These are phyloP conservation scores for Erodium moschatum DNA, from an alignment of 441 rosid genomes.

Conservation along the genomic window DNA sequence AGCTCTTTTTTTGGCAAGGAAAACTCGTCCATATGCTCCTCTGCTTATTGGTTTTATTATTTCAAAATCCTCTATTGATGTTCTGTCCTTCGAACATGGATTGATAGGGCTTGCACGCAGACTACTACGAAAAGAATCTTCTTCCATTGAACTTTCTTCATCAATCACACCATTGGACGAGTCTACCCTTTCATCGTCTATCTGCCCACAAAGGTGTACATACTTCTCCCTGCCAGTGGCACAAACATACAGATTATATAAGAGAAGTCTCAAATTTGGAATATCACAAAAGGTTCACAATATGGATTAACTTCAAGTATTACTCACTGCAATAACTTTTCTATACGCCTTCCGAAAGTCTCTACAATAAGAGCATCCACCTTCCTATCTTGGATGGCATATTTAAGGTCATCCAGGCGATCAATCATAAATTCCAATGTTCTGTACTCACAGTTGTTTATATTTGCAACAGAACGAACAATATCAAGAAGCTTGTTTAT, in stretches of 20 bases:
- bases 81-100: conserved; percentile 66
- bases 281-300: neutral
- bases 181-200: conserved; percentile 73
- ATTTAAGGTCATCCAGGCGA: conserved; percentile 73
- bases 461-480: conserved; percentile 67
- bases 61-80: conserved; percentile 95
- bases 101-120: conserved; percentile 83
- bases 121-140: conserved; percentile 59
- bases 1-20: conserved; percentile 81
- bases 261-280: neutral
- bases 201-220: conserved; percentile 60
- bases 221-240: conserved; percentile 65
- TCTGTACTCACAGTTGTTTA: conserved; percentile 54
- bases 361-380: conserved; percentile 93
- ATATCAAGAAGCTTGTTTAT: conserved; percentile 63
- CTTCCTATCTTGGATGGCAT: conserved; percentile 84
- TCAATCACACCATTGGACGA: conserved; percentile 52
- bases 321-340: conserved; percentile 81
- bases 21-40: conserved; percentile 94
- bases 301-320: neutral
- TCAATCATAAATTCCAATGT: conserved; percentile 71
- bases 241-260: conserved; percentile 3
- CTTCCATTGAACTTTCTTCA: conserved; percentile 79
- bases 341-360: conserved; percentile 93
- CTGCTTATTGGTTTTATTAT: conserved; percentile 96